These are phyloP conservation scores for Leishmania tropica DNA, from an alignment of 208 protist genomes.

Conservation along the genomic window DNA sequence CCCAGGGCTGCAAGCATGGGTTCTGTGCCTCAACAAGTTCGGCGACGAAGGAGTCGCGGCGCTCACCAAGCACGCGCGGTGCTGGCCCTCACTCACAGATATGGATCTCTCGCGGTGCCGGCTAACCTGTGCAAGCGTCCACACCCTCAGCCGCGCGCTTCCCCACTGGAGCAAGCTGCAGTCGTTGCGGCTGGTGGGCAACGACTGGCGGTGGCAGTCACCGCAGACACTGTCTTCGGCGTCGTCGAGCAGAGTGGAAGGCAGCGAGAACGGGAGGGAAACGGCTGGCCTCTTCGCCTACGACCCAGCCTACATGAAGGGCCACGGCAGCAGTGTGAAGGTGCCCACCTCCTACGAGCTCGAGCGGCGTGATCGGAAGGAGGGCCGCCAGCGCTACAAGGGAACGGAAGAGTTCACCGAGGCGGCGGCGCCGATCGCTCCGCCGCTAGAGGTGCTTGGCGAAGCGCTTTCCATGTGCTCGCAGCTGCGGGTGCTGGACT, in stretches of 20 bases:
- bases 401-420: slow-evolving; percentile 36
- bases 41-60: slow-evolving; percentile 47
- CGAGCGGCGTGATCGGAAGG: slow-evolving; percentile 65
- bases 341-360: slow-evolving; percentile 82
- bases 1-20: slow-evolving; percentile 36
- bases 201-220: slow-evolving; percentile 43
- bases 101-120: slow-evolving; percentile 78
- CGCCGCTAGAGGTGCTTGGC: slow-evolving; percentile 45
- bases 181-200: slow-evolving; percentile 64
- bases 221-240: neutral
- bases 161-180: slow-evolving; percentile 36
- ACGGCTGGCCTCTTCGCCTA: slow-evolving; percentile 63
- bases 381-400: slow-evolving; percentile 59
- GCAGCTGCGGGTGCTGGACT: slow-evolving; percentile 48
- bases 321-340: slow-evolving; percentile 34
- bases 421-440: neutral
- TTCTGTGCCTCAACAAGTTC: slow-evolving; percentile 63
- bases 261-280: slow-evolving; percentile 2
- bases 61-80: slow-evolving; percentile 35
- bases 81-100: slow-evolving; percentile 54
- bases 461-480: slow-evolving; percentile 55
- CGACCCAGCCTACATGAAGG: slow-evolving; percentile 58
- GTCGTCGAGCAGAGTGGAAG: neutral
- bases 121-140: slow-evolving; percentile 47
- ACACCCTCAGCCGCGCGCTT: slow-evolving; percentile 36